Evolutionary conservation across 495 filamentous ascomycete genomes (phyloP), one percentile per base, ranked within the genome.

Genomic region (Penicillium simplicissimum): DNA sequence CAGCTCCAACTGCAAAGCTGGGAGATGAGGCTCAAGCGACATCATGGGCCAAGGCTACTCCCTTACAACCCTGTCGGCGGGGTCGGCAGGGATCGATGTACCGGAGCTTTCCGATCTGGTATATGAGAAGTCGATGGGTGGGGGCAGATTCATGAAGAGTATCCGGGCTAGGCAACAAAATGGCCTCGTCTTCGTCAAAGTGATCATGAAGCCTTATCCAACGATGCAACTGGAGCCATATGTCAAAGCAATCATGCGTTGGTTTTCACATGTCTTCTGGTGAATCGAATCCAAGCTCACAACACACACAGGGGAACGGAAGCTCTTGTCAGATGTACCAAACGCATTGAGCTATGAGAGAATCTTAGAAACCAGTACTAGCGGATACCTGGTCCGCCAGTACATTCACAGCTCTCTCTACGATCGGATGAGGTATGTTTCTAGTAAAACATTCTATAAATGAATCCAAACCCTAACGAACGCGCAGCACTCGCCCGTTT

Each of bases 21-120:
- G 73, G 77, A 74, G 65, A 79, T 79, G 75, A 76, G 64, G 71
- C 57, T 36, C 61, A 55, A 63, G 62, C 64, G 53, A 67, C 71
- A 85, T 53, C 66, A 99, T 99, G 96, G 96, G 96, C 59, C 96
- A 99, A 82, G 92, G 90, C 69, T 97, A 96, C 76, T 98, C 96
- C 63, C 84, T 96, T 58, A 89, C 91, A 28, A 90, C 93, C 60
- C 88, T 96, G 59, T 92, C 93, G 36, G 90, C 92, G 58, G 94
- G 93, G 72, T 87, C 91, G 56, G 92, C 93, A 52, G 90, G 90
- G 63, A 96, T 98, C 74, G 95, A 98, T 74, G 87, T 96, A 19
- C 89, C 93, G 38, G 96, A 98, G 81, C 85, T 98, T 40, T 83
- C 88, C 42, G 93, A 97, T 69, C 74, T 97, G 63, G 82, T 85